phyloP scores from a whole-genome alignment of 1,284 basidiomycete genomes.

The Ceratobasidium sp. region DNA sequence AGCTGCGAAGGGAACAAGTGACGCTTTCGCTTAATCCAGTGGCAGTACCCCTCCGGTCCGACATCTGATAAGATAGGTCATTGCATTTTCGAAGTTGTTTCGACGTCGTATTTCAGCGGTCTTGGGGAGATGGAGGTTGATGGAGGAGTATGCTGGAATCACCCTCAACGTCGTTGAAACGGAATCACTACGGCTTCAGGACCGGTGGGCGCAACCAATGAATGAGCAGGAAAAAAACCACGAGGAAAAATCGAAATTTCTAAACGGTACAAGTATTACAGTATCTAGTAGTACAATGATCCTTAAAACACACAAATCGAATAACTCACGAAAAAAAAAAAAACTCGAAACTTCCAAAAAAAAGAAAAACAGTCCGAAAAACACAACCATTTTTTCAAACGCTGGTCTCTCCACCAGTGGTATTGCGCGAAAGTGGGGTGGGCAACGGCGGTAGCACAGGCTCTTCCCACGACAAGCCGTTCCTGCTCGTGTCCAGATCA shows the following conservation, averaged over 20 bases:
- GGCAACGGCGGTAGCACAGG: constrained; percentile 15
- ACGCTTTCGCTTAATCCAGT: constrained; percentile 9
- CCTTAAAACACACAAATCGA: constrained; percentile 1
- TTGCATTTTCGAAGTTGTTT: constrained; percentile 43
- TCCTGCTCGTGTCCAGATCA: constrained; percentile 27
- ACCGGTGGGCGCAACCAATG: constrained; percentile 20
- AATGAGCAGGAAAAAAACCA: constrained; percentile 7
- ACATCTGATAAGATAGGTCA: constrained; percentile 27
- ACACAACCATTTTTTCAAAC: neutral
- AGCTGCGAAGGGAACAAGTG: constrained; percentile 24
- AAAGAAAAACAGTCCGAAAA: constrained; percentile 1
- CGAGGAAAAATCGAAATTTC: constrained; percentile 6
- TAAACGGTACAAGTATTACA: constrained; percentile 8
- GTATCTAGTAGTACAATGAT: constrained; percentile 30
- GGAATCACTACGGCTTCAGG: constrained; percentile 25
- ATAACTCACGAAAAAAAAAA: constrained; percentile 4
- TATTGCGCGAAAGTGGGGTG: constrained; percentile 2
- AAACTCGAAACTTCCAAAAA: neutral
- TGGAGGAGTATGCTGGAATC: constrained; percentile 11
- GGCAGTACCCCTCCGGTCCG: constrained; percentile 37
- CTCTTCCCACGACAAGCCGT: constrained; percentile 36
- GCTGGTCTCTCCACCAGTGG: neutral
- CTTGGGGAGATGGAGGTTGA: neutral
- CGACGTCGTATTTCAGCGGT: constrained; percentile 30
- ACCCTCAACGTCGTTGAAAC: constrained; percentile 33